Base-by-base conservation (phyloP, 2,329 filamentous ascomycete genomes). In the Cadophora sp. region DNA sequence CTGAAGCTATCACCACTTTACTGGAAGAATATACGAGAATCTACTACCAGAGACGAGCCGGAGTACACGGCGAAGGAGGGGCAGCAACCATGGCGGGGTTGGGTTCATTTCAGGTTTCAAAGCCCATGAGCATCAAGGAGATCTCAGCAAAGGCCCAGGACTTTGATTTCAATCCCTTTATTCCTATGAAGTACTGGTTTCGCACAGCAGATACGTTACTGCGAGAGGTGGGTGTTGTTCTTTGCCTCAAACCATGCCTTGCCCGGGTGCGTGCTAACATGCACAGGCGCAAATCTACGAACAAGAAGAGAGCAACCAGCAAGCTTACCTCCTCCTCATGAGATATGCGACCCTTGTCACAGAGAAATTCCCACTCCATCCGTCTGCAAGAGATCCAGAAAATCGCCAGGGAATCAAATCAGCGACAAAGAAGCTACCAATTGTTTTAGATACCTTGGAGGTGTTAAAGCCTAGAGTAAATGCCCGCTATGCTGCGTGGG, bases 321-420 rank as follows among this genome's bases (percentile, higher is more conserved):
- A 96, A 77, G 92, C 95, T 4, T 99, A 97, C 79, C 86, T 97
- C 65, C 89, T 98, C 68, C 87, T 97, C n/a, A 93, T 96, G 78
- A 90, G 96, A 73, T 94, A 97, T 80, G 93, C 93, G 11, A 86
- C 91, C 64, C 88, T 99, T n/a, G 87, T 97, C 27, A 83, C 97
- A 31, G 87, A 93, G 7, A 86, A 91, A 64, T 84, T 99, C 9
- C 85, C 87, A 0, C 85, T 83, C 1, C 96, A 98, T 74, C 94
- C 95, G 1, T 89, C 96, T 66, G 88, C 88, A 56, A 91, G 87
- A 73, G 85, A 88, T 8, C 85, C 87, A 11, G 87, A 91, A 43
- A 85, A 86, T 71, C 83, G 83, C 65, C 79, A 80, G 64, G 82
- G 83, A 14, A 76, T 91, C 58, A 80, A 83, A 58, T 81, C 82